Percentiles rank a stretch among this genome's conserved stretches.
These are phyloP conservation scores for Dactylis glomerata DNA, from an alignment of 176 grass and related monocot species.

Conservation along the genomic window DNA sequence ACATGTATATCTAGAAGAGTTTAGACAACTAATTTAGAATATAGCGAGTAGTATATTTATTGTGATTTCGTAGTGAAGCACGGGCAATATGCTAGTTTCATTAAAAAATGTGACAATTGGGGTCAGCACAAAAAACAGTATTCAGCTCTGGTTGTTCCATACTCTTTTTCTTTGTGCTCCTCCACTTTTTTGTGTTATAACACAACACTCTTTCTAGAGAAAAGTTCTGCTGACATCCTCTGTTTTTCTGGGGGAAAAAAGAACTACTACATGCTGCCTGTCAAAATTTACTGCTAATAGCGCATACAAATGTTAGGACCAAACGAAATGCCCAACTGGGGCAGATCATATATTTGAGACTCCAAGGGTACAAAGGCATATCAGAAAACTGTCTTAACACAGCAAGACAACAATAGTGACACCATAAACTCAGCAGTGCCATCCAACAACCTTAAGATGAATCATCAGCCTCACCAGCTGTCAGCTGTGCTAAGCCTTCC, in stretches of 20 bases:
- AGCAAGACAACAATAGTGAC: conserved; percentile 5
- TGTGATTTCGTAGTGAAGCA: too few relatives aligned
- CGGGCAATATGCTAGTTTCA: too few relatives aligned
- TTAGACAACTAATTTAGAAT: too few relatives aligned
- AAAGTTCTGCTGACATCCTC: not conserved
- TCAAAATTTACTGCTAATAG: not conserved
- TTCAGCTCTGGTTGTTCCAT: not conserved
- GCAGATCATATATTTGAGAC: not conserved
- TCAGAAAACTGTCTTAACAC: conserved; percentile 19
- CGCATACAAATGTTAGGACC: not conserved
- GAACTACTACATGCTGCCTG: not conserved
- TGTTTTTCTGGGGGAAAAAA: not conserved
- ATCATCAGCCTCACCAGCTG: conserved; percentile 43
- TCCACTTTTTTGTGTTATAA: not conserved
- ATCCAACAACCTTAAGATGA: conserved; percentile 38
- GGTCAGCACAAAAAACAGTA: not conserved
- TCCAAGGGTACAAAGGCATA: conserved; percentile 3
- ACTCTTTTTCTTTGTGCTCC: not conserved
- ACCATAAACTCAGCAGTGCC: not conserved
- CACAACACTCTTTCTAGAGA: not conserved
- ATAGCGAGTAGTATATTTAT: too few relatives aligned
- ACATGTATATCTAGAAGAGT: too few relatives aligned
- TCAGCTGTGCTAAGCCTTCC: conserved; percentile 53
- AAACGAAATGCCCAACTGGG: not conserved
- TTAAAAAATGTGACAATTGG: too few relatives aligned